Percentiles rank a stretch among this genome's conserved stretches.
phyloP scores from a whole-genome alignment of 352 stramenopile genomes.

The Globisporangium barbulae region DNA sequence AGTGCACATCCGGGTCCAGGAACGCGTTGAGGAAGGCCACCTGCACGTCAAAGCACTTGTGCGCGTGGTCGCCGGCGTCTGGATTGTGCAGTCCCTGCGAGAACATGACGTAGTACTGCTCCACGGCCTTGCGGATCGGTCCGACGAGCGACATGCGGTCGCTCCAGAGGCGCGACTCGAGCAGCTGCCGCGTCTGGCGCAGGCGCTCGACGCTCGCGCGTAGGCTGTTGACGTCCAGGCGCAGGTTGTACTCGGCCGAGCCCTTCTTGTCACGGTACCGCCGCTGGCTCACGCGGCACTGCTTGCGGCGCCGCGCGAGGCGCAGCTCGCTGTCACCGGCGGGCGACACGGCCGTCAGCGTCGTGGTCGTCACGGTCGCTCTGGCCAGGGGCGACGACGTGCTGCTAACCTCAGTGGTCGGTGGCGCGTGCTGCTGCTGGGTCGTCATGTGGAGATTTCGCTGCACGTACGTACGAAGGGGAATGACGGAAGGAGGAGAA shows the following conservation, averaged over 20 bases:
- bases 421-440: neutral
- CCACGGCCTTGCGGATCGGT: constrained; percentile 43
- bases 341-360: constrained; percentile 2
- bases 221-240: constrained; percentile 61
- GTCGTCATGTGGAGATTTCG: constrained; percentile 6
- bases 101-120: constrained; percentile 71
- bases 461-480: neutral
- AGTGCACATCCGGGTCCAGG: constrained; percentile 40
- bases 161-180: constrained; percentile 47
- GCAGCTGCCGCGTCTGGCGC: constrained; percentile 31
- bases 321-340: constrained; percentile 18
- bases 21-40: constrained; percentile 47
- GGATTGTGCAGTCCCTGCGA: constrained; percentile 50
- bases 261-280: constrained; percentile 68
- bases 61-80: constrained; percentile 26
- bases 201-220: constrained; percentile 56
- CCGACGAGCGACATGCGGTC: constrained; percentile 28
- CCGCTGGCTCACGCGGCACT: constrained; percentile 68
- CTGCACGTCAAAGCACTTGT: constrained; percentile 52
- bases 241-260: constrained; percentile 64
- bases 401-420: neutral
- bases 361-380: neutral
- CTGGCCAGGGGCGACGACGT: neutral
- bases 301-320: constrained; percentile 40
- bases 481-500: too few relatives aligned